Base-by-base conservation (phyloP, 1,284 basidiomycete genomes). In the Cryptococcus floricola region DNA sequence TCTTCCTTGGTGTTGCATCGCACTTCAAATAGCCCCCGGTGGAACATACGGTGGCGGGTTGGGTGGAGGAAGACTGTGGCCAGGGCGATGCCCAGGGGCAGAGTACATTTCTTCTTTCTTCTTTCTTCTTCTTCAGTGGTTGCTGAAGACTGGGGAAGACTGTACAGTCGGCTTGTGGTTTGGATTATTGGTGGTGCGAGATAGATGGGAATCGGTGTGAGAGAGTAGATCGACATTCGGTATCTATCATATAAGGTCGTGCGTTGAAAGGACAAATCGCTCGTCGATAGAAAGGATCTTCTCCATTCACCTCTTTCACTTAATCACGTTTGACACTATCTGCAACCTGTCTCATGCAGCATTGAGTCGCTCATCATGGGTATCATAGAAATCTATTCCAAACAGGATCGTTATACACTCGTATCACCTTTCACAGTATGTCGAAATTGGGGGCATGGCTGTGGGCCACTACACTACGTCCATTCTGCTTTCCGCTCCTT, bases 21-120 rank as follows among this genome's bases (percentile, higher is more conserved):
- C 31, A 10, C 31, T 31, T 34, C 31, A 8, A 34, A 34, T 3
- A 6, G 10, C 3, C 10, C 7, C 7, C 10, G 48, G 48, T 38
- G 37, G 42, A 4, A 56, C 49, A 12, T 37, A 56, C 23, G 49
- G 54, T 3, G 54, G 49, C 23, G 54, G 49, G n/a, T 51, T 52
- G 16, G 54, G 54, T 10, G 54, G 54, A 5, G 41, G 44, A 10
- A 48, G 49, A n/a, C 54, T 43, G 39, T 51, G 41, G 14, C 50
- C 54, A 13, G 54, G 54, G 41, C 34, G 44, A 34, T 56, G 54
- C n/a, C 38, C 44, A 25, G 52, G 45, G 4, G 45, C 44, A 16
- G 18, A 28, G 18, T 18, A 12, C 45, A 37, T 47, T 14, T 10
- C 27, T 23, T 4, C 16, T 18, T 3, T 46, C 6, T 14, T 28